Conservation (phyloP, 306 rosid genomes). For the Nissolia schottii region DNA sequence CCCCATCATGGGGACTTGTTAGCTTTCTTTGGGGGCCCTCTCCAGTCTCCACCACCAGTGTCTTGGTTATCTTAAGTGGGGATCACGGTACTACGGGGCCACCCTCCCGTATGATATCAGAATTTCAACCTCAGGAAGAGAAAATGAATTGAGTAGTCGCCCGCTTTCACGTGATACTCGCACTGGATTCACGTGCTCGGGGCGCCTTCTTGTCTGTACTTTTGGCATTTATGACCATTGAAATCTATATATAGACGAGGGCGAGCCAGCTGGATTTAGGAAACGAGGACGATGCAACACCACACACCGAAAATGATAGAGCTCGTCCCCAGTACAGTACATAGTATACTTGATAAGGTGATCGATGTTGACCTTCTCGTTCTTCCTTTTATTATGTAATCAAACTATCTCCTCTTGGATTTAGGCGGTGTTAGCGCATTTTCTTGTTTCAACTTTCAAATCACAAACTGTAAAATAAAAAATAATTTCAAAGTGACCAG, state of each 20-base stretch:
- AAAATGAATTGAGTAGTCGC: not conserved
- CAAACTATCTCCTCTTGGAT: not conserved
- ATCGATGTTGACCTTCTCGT: not conserved
- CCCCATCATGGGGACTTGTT: not conserved
- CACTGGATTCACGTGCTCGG: conserved; percentile 28
- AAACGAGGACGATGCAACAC: not conserved
- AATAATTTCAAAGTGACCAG: not conserved
- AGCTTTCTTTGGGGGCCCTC: not conserved
- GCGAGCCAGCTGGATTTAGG: not conserved
- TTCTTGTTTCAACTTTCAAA: not conserved
- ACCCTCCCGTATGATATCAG: not conserved
- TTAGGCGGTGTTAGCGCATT: not conserved
- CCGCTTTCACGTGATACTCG: conserved; percentile 33
- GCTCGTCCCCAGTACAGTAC: not conserved
- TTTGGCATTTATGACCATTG: not conserved
- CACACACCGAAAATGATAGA: not conserved
- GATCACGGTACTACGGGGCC: not conserved
- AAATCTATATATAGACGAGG: not conserved
- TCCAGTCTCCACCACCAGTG: not conserved
- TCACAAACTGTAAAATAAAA: no score
- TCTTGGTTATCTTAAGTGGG: not conserved
- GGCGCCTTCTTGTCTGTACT: conserved; percentile 29
- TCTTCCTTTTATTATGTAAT: not conserved
- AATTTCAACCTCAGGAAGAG: not conserved
- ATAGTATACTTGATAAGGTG: not conserved